Base-by-base conservation (phyloP, 306 rosid genomes). In the Rubus idaeus region DNA sequence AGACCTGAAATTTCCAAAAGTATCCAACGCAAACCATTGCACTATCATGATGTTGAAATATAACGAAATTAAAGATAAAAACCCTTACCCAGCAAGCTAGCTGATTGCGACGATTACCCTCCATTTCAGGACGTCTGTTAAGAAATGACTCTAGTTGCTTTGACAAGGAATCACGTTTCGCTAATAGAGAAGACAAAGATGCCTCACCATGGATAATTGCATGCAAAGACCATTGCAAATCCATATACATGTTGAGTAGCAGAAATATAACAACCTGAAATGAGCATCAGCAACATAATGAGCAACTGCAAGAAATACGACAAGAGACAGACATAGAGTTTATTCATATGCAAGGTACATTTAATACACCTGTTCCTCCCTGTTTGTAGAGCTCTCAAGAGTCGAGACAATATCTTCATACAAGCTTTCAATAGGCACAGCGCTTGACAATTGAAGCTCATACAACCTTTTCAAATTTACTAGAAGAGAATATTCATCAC, bases 401-500 rank as follows among this genome's bases (percentile, higher is more conserved):
- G 87, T 83, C 78, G 45, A 80, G 75, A 87, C 89, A 82, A 95
- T 73, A 80, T 95, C 93, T 60, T 82, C 95, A 79, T 86, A 89
- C 69, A 92, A 62, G 84, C 63, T 83, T 70, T 82, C 88, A 12
- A 83, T 74, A 74, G 97, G 90, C 79, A 92, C 93, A 45, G 80
- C 80, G 84, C 84, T 88, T 61, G 90, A 83, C 86, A 92, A 77
- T 46, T 89, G 98, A 81, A 92, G 93, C 87, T 90, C 97, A 83
- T 92, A 89, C 88, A 95, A 68, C 86, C 98, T 92, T 83, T 90
- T 92, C 92, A 81, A 82, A 85, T 95, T 95, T 81, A 95, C 97
- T 82, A 95, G 93, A 84, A 95, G 97, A 66, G 97, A 85, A 86
- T 95, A 95, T 70, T 95, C 98, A 80, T 95, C 98, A 75, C 86